Conservation (phyloP, 371 early-diverging fungal genomes). For the Funneliformis caledonium region DNA sequence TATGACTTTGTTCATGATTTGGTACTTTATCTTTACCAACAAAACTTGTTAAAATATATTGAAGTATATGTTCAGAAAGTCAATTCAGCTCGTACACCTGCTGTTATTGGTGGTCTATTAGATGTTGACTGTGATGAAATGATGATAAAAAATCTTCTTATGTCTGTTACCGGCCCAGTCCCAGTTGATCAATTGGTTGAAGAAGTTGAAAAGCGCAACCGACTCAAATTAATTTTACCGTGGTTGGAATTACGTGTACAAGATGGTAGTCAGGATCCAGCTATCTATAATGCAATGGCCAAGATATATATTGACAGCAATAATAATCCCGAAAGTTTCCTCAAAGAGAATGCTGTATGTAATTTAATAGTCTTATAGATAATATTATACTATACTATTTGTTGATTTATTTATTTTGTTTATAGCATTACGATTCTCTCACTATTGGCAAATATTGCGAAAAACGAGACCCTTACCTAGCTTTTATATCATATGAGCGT, state of each 20-base stretch:
- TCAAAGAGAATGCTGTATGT: constrained; percentile 82
- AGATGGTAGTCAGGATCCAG: constrained; percentile 85
- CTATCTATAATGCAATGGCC: constrained; percentile 95
- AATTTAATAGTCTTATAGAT: neutral
- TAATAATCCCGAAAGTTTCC: constrained; percentile 95
- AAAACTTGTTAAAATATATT: constrained; percentile 91
- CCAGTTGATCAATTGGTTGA: constrained; percentile 89
- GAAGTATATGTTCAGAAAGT: constrained; percentile 98
- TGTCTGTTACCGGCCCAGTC: constrained; percentile 78
- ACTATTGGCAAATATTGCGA: constrained; percentile 97
- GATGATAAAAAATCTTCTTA: constrained; percentile 86
- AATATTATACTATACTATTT: constrained; percentile 18
- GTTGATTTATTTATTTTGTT: constrained; percentile 20
- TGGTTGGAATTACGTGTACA: constrained; percentile 89
- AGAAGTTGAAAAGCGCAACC: constrained; percentile 94
- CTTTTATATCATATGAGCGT: constrained; percentile 93
- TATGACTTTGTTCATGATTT: constrained; percentile 96
- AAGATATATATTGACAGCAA: constrained; percentile 99
- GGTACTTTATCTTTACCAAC: constrained; percentile 93
- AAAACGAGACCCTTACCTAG: constrained; percentile 96
- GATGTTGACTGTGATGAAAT: constrained; percentile 98
- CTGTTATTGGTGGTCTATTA: constrained; percentile 94
- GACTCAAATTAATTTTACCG: constrained; percentile 92
- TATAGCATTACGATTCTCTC: constrained; percentile 81
- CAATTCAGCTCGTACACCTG: constrained; percentile 92